Conservation (phyloP, 495 filamentous ascomycete genomes). For the Pyrenula aspistea region DNA sequence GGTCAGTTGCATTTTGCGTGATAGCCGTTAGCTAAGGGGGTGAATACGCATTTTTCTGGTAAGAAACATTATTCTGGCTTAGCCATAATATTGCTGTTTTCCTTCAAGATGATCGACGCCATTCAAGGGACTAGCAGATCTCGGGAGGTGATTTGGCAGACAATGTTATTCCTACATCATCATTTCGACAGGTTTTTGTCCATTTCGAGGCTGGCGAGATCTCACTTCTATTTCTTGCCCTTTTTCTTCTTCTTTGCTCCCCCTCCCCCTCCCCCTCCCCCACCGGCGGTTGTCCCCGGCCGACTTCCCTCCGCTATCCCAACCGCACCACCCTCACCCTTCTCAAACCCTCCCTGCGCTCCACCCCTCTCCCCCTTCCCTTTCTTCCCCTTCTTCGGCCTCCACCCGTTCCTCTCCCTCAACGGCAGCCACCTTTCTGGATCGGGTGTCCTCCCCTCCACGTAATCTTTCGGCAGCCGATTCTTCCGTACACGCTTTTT, state of each 20-base stretch:
- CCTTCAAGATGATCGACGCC: too few species aligned
- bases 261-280: constrained; percentile 23
- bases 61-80: too few species aligned
- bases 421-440: constrained; percentile 89
- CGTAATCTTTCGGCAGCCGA: constrained; percentile 68
- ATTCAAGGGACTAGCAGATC: too few species aligned
- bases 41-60: too few species aligned
- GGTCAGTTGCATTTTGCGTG: too few species aligned
- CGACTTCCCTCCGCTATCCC: too few species aligned
- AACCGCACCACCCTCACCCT: constrained; percentile 50
- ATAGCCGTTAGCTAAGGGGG: too few species aligned
- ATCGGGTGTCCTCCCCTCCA: constrained; percentile 62
- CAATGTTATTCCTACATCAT: too few species aligned
- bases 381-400: constrained; percentile 74
- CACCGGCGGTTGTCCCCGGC: constrained; percentile 25
- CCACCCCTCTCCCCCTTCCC: constrained; percentile 66
- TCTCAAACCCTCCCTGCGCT: constrained; percentile 75
- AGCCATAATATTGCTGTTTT: too few species aligned
- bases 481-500: constrained; percentile 58
- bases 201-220: too few species aligned
- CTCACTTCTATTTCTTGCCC: constrained; percentile 45
- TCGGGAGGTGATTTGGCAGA: too few species aligned
- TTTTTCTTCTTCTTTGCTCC: constrained; percentile 68
- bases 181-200: too few species aligned
- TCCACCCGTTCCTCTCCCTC: constrained; percentile 74